These are phyloP conservation scores for Emericellopsis terricola DNA, from an alignment of 495 filamentous ascomycete species.

Conservation along the genomic window DNA sequence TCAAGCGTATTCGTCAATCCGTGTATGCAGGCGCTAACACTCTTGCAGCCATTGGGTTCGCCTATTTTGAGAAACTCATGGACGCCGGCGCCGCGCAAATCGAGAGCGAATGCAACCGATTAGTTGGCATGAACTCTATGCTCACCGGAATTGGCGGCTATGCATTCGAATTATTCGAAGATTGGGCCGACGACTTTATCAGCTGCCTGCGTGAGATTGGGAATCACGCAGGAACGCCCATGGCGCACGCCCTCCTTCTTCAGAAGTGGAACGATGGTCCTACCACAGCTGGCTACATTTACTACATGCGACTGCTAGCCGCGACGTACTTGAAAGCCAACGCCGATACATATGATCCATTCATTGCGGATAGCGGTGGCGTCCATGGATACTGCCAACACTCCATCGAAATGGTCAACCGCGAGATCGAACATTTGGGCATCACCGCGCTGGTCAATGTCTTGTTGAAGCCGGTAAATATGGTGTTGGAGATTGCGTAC, in stretches of 20 bases:
- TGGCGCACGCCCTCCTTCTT: slow-evolving; percentile 41
- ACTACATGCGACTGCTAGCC: slow-evolving; percentile 54
- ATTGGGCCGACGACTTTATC: slow-evolving; percentile 63
- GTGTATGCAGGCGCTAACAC: too few relatives aligned
- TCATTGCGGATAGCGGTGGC: slow-evolving; percentile 33
- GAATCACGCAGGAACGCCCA: slow-evolving; percentile 32
- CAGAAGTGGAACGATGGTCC: slow-evolving; percentile 59
- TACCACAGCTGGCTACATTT: slow-evolving; percentile 53
- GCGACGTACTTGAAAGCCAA: slow-evolving; percentile 74
- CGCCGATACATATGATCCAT: slow-evolving; percentile 47
- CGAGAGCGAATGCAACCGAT: slow-evolving; percentile 47
- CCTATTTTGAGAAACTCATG: slow-evolving; percentile 76
- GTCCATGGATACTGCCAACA: slow-evolving; percentile 53
- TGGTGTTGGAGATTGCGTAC: slow-evolving; percentile 77
- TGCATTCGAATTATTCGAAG: slow-evolving; percentile 50
- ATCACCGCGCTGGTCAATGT: slow-evolving; percentile 61
- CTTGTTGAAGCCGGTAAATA: slow-evolving; percentile 59
- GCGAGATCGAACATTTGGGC: slow-evolving; percentile 81
- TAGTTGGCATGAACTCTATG: slow-evolving; percentile 51
- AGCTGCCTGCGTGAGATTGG: slow-evolving; percentile 41
- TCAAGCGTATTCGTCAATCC: too few relatives aligned
- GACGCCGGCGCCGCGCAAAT: slow-evolving; percentile 39
- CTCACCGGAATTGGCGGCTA: slow-evolving; percentile 51
- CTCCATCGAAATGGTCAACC: slow-evolving; percentile 51
- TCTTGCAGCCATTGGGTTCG: slow-evolving; percentile 75